Base-by-base conservation (phyloP, 169 alveolate species). In the Plasmodium gaboni region DNA sequence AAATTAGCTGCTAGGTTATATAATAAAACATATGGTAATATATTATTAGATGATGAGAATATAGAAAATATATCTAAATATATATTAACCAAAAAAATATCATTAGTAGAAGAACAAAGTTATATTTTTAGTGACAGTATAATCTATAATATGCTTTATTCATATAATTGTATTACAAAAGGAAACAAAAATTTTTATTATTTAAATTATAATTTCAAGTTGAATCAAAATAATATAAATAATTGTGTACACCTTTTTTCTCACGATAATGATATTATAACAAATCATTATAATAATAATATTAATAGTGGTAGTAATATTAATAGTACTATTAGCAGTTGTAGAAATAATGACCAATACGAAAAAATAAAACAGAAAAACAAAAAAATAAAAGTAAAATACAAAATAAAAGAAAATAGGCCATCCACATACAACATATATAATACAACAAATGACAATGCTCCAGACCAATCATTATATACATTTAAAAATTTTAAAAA, bases 11-110 rank as follows among this genome's bases (percentile, higher is more conserved):
- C 89, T 48, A 24, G 76, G 10, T 55, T 76, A 44, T 76, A 76
- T 42, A 76, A 32, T 55, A 76, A 63, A 65, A 76, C 74, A 15
- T 76, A 76, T 46, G 89, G 89, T 2, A 76, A 32, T 42, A 76
- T 76, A 17, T 28, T 76, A 32, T n/a, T 76, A 12, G 89, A 76
- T 57, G 67, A 76, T 76, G 89, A 76, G 26, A 76, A 76, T 76
- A 76, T 76, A 46, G 78, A 76, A 50, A 63, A 76, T 55, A 32
- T 76, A 22, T 76, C 89, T 2, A 76, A 76, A 59, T 76, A 76
- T 68, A 76, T 76, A 22, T 68, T 76, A 57, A 76, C 89, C 26
- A 76, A 55, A 70, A 76, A 76, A 76, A 76, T 76, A n/a, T 76
- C 89, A 28, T 10, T 76, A 44, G 76, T 76, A 24, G 89, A 76